phyloP scores from a whole-genome alignment of 306 rosid genomes.

The Lupinus albus region DNA sequence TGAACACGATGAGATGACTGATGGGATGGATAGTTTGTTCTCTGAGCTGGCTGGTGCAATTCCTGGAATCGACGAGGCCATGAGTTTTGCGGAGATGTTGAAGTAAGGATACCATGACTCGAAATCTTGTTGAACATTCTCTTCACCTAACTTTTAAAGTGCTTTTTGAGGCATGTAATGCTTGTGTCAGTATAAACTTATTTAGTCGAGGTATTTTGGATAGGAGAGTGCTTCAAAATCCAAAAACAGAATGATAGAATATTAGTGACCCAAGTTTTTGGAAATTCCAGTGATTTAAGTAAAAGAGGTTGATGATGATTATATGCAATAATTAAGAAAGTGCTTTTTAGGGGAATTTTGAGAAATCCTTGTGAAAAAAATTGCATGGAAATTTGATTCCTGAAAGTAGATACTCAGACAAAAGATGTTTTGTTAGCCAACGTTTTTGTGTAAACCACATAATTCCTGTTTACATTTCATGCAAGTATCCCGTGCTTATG shows the following conservation, averaged over 20 bases:
- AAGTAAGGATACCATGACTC: constrained; percentile 57
- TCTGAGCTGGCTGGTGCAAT: constrained; percentile 90
- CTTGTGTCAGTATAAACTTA: neutral
- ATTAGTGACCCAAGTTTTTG: neutral
- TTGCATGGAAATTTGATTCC: neutral
- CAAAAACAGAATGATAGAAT: too few relatives aligned
- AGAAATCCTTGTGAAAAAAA: constrained; percentile 1
- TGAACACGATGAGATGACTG: constrained; percentile 72
- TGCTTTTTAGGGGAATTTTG: neutral
- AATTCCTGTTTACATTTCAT: neutral
- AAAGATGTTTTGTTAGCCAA: neutral
- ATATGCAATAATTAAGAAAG: neutral
- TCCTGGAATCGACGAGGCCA: constrained; percentile 99
- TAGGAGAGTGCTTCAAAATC: neutral
- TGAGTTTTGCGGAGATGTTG: constrained; percentile 99
- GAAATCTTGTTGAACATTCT: constrained; percentile 6
- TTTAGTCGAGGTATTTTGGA: constrained; percentile 1
- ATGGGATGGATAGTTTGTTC: constrained; percentile 84
- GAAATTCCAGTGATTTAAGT: constrained; percentile 13
- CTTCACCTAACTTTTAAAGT: constrained; percentile 7
- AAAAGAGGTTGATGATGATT: constrained; percentile 8
- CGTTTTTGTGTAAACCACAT: neutral
- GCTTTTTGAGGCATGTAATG: neutral
- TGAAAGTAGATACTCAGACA: neutral
- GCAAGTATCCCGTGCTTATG: neutral